Evolutionary conservation across 2,329 filamentous ascomycete species (phyloP), one percentile per base, ranked within the genome.

Genomic region (Grosmannia huntii): DNA sequence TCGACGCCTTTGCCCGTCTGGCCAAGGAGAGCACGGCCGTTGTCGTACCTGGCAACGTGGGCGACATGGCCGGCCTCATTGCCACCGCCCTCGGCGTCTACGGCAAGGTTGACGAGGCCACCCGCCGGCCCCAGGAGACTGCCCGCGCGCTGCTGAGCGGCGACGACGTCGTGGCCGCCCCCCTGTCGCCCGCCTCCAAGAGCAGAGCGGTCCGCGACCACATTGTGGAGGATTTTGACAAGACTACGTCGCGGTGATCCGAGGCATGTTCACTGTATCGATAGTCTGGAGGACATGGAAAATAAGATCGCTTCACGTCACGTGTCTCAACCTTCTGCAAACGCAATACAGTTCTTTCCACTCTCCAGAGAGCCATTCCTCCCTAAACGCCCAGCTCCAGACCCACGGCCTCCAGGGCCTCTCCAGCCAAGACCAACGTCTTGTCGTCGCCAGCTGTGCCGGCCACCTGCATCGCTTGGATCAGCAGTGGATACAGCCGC

Each of bases 41-140:
- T 31, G 90, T 99, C 23, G 91, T 99, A 16, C 94, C 94, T 0
- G 94, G 94, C 12, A 97, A 99, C 68, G 90, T 99, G 44, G 94
- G 94, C 61, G 94, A 99, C 69, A 91, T 99, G 65, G 87, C 90
- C 57, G 84, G 89, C 65, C 96, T 99, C 91, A 97, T 99, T 70
- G 91, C 94, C 46, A 95, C 89, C 21, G 94, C 91, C 2, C 85
- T 99, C 78, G 87, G 90, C 57, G 91, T 99, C 21, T 99, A 96
- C 70, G 90, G 92, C 60, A 96, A 95, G 71, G 89, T 99, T 51
- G 90, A 84, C 65, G 83, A 92, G 67, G 82, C 85, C 0, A 90
- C 96, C 72, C 82, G 83, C 28, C 86, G 82, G 68, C 82, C 83
- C 41, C 85, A 81, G 68, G 76, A 78, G 12, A 78, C 88, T 71